These are phyloP conservation scores for Rhizoclosmatium globosum DNA, from an alignment of 192 early-diverging fungal species.

Conservation along the genomic window DNA sequence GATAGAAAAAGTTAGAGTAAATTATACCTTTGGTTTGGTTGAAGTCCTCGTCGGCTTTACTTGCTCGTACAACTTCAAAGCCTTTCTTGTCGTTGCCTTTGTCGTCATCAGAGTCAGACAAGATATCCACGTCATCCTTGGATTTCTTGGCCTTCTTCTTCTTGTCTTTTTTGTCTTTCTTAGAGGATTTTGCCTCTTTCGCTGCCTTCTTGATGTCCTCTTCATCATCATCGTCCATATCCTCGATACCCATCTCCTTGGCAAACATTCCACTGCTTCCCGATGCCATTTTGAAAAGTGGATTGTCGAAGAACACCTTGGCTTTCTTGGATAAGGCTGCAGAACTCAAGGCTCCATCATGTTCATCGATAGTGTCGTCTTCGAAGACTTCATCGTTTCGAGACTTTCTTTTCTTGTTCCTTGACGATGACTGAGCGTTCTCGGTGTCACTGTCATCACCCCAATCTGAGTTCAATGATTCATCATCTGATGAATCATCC, in stretches of 20 bases:
- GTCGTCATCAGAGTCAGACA: constrained; percentile 49
- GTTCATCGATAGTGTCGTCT: constrained; percentile 60
- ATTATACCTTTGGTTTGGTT: constrained; percentile 31
- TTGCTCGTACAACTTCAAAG: constrained; percentile 56
- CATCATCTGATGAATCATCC: constrained; percentile 47
- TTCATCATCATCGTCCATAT: constrained; percentile 49
- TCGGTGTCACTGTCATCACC: constrained; percentile 57
- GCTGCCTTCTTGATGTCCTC: constrained; percentile 16
- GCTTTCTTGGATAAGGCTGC: constrained; percentile 78
- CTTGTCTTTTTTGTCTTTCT: constrained; percentile 30
- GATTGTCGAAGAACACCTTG: constrained; percentile 96
- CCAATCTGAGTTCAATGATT: constrained; percentile 37
- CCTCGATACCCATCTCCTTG: constrained; percentile 42
- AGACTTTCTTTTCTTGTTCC: constrained; percentile 45
- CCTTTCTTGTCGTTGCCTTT: constrained; percentile 64
- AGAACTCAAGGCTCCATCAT: constrained; percentile 52
- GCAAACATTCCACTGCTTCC: constrained; percentile 40
- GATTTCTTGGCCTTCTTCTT: constrained; percentile 1
- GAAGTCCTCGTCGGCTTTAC: constrained; percentile 40
- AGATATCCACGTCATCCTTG: not conserved
- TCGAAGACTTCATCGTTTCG: constrained; percentile 60
- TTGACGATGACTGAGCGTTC: constrained; percentile 16
- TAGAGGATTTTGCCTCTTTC: constrained; percentile 21
- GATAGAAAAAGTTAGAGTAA: not conserved
- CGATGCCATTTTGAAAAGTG: constrained; percentile 80